Percentiles rank a stretch among this genome's conserved stretches.
These are phyloP conservation scores for Eimeria nieschulzi DNA, from an alignment of 169 alveolate species.

Conservation along the genomic window DNA sequence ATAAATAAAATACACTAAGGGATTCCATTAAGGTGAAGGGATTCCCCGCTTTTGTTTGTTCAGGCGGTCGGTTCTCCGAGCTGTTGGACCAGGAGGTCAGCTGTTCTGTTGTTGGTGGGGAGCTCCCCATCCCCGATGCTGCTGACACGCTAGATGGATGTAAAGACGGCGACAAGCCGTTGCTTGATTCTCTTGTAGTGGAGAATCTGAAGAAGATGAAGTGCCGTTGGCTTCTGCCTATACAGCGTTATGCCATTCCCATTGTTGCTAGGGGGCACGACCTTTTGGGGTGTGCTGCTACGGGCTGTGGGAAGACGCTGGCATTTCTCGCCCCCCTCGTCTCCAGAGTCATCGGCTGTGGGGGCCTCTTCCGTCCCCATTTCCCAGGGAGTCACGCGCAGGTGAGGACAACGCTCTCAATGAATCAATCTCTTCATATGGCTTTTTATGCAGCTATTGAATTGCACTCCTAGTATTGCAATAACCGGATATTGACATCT, in stretches of 20 bases:
- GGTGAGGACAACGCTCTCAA: background rate
- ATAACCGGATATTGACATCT: background rate
- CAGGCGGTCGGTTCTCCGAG: constrained; percentile 23
- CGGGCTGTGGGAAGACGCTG: constrained; percentile 56
- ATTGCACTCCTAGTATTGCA: too few species aligned
- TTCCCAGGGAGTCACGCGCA: constrained; percentile 63
- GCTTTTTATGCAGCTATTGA: too few species aligned
- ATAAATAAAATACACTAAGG: too few species aligned
- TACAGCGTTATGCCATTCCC: constrained; percentile 40
- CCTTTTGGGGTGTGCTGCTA: constrained; percentile 27
- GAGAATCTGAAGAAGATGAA: constrained; percentile 20
- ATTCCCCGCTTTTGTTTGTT: background rate
- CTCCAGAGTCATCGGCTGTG: background rate
- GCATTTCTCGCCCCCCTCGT: constrained; percentile 40
- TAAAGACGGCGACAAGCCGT: background rate
- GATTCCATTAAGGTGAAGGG: background rate
- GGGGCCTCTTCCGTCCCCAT: constrained; percentile 23
- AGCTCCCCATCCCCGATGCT: background rate
- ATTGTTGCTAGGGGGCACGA: constrained; percentile 21
- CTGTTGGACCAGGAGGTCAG: constrained; percentile 12
- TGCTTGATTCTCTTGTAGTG: background rate
- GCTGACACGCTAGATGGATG: background rate
- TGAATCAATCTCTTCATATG: background rate
- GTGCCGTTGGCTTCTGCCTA: constrained; percentile 44
- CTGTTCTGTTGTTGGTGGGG: background rate